phyloP scores from a whole-genome alignment of 441 rosid species.

The Mallotus repandus region DNA sequence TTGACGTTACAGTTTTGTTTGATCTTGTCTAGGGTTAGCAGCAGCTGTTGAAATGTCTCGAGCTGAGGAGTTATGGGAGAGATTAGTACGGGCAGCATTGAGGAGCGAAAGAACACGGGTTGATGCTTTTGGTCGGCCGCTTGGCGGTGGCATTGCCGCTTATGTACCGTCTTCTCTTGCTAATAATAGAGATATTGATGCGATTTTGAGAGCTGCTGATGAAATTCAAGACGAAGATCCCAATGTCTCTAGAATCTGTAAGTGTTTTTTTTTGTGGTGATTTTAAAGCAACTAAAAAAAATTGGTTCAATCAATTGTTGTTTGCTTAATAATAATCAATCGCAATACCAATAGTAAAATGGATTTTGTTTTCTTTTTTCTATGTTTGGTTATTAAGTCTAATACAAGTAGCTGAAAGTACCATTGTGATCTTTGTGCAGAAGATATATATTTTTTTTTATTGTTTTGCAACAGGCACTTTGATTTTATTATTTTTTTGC shows the following conservation, averaged over 20 bases:
- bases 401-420: neutral
- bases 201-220: conserved; percentile 90
- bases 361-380: too few species aligned
- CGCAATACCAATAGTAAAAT: neutral
- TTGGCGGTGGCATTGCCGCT: conserved; percentile 67
- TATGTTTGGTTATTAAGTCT: too few species aligned
- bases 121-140: conserved; percentile 49
- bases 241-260: conserved; percentile 77
- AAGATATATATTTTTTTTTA: neutral
- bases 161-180: conserved; percentile 86
- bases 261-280: conserved; percentile 9
- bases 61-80: conserved; percentile 82
- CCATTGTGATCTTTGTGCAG: neutral
- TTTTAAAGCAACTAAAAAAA: neutral
- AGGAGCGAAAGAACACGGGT: conserved; percentile 64
- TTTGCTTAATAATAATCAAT: neutral
- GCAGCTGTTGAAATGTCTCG: conserved; percentile 56
- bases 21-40: neutral
- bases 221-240: conserved; percentile 97
- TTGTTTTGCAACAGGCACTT: neutral
- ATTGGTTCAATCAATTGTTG: neutral
- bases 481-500: neutral
- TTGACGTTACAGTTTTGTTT: neutral
- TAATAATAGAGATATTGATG: conserved; percentile 84
- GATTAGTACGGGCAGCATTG: conserved; percentile 80